Evolutionary conservation across 352 stramenopile genomes (phyloP).

Genomic region (Globisporangium radiosum): DNA sequence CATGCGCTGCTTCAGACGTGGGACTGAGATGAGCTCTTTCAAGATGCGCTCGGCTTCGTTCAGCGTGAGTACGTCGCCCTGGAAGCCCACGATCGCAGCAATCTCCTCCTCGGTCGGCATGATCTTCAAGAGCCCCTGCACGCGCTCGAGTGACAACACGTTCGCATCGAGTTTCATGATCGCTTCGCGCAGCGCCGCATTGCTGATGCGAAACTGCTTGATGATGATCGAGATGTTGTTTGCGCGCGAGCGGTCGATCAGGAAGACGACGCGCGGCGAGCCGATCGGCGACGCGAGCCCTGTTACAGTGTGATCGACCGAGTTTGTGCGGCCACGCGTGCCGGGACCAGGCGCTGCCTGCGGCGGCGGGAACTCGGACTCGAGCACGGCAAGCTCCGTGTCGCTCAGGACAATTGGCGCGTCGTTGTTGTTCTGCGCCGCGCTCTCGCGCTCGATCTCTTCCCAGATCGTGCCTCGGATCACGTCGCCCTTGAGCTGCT

Average conservation of each 20-base stretch:
- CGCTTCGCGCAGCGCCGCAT: slow-evolving; percentile 65
- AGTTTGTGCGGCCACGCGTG: slow-evolving; percentile 29
- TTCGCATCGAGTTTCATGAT: slow-evolving; percentile 79
- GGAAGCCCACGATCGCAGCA: slow-evolving; percentile 49
- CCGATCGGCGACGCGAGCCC: slow-evolving; percentile 35
- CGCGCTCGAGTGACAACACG: slow-evolving; percentile 73
- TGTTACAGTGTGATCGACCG: slow-evolving; percentile 30
- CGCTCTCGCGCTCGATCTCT: slow-evolving; percentile 56
- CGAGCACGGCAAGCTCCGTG: slow-evolving; percentile 39
- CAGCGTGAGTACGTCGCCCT: slow-evolving; percentile 50
- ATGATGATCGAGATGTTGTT: slow-evolving; percentile 96
- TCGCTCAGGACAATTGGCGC: slow-evolving; percentile 37
- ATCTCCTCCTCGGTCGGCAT: slow-evolving; percentile 87
- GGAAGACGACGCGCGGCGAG: slow-evolving; percentile 61
- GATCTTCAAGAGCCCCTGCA: slow-evolving; percentile 82
- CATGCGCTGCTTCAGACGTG: slow-evolving; percentile 57
- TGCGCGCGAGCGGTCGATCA: slow-evolving; percentile 62
- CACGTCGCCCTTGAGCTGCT: slow-evolving; percentile 48
- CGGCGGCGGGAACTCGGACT: slow-evolving; percentile 59
- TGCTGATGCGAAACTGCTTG: slow-evolving; percentile 92
- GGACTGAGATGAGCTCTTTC: slow-evolving; percentile 75
- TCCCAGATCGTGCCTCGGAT: slow-evolving; percentile 78
- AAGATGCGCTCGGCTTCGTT: slow-evolving; percentile 75
- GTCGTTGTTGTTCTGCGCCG: slow-evolving; percentile 57
- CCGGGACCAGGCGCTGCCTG: slow-evolving; percentile 25